Evolutionary conservation across 2,329 filamentous ascomycete genomes (phyloP).

Genomic region (Phaeosphaeria sp.): DNA sequence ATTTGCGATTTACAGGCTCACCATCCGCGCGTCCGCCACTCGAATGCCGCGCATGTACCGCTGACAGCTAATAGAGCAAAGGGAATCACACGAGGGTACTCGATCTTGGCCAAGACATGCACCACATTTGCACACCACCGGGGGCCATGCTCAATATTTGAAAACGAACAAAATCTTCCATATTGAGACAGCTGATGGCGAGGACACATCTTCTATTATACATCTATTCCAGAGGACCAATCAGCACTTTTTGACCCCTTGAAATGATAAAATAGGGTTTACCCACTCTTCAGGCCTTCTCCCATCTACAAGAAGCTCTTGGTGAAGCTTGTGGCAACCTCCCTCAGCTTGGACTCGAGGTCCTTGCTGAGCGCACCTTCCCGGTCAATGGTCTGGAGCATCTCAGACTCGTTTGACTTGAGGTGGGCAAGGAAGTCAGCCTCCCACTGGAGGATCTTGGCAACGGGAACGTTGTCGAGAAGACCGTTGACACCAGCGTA

Average conservation of each 20-base stretch:
- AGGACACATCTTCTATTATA: conserved; percentile 51
- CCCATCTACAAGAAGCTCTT: conserved; percentile 77
- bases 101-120: conserved; percentile 17
- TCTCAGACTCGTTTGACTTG: conserved; percentile 84
- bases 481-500: conserved; percentile 98
- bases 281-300: conserved; percentile 44
- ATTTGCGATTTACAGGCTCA: conserved; percentile 36
- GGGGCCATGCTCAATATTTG: conserved; percentile 20
- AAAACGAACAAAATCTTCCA: conserved; percentile 39
- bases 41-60: conserved; percentile 30
- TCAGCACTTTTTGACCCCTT: conserved; percentile 48
- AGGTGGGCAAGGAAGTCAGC: conserved; percentile 91
- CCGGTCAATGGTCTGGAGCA: conserved; percentile 88
- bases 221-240: conserved; percentile 47
- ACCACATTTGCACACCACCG: conserved; percentile 16
- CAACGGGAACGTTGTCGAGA: conserved; percentile 87
- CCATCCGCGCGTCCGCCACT: conserved; percentile 8
- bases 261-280: conserved; percentile 43
- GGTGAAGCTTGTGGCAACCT: conserved; percentile 80
- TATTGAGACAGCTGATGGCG: conserved; percentile 49
- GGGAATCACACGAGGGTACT: conserved; percentile 25
- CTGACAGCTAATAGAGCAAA: conserved; percentile 25
- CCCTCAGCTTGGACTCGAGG: conserved; percentile 80
- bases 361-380: conserved; percentile 97
- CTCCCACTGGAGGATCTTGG: conserved; percentile 94